Evolutionary conservation across 1,284 basidiomycete species (phyloP), one percentile per base, ranked within the genome.

Genomic region (Cryptococcus sp.): DNA sequence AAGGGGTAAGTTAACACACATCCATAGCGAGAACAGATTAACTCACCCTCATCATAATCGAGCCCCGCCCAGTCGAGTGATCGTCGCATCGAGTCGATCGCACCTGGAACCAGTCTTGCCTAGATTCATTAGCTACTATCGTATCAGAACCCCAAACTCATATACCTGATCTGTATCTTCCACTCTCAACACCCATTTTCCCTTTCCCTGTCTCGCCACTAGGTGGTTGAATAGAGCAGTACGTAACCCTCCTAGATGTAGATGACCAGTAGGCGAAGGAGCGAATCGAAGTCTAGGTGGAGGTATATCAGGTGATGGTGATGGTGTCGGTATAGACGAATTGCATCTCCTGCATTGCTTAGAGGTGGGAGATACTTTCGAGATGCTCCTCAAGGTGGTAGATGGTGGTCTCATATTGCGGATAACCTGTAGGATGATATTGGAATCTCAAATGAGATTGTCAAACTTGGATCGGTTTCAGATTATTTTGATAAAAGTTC

Each of bases 211-310:
- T 63, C 83, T 83, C 1, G 93, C 89, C 56, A 88, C 86, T 0
- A 98, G 78, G 68, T 97, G 83, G 72, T 98, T 98, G 79, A 94
- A 94, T 3, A 98, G 80, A 0, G 94, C 96, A 49, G 94, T 98
- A 15, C 96, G 80, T n/a, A 99, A 83, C 0, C 96, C 95, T 2
- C 95, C 95, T 1, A 99, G 84, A 76, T 98, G 95, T 2, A 98
- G 80, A 47, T 86, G 83, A 3, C 96, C 95, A 0, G 96, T 99
- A 0, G 96, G 96, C 0, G 95, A 98, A 0, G 96, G 95, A 0
- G 95, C 95, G 74, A 99, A 98, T 5, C 95, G 86, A 6, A 98
- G 67, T 50, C 32, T 32, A 23, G 49, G 23, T 23, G 23, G 44
- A 46, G 44, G 11, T 52, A 3, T 46, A 7, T 10, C 38, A 10